phyloP scores from a whole-genome alignment of 2,329 filamentous ascomycete species.

The Didymella segeticola region DNA sequence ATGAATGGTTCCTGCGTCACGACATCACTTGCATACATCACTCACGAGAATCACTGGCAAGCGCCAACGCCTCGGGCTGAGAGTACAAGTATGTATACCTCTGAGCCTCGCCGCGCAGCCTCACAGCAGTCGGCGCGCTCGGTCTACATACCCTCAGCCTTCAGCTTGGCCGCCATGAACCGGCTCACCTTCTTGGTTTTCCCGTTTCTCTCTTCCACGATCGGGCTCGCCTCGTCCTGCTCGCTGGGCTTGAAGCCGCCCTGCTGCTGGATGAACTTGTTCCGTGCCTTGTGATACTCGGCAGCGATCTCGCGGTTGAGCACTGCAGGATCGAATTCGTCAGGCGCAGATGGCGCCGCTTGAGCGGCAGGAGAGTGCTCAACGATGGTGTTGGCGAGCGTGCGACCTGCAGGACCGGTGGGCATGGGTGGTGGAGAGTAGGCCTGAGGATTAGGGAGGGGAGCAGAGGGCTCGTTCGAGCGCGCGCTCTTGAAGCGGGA shows the following conservation, averaged over 20 bases:
- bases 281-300: conserved; percentile 84
- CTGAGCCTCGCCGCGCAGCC: background rate
- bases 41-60: conserved; percentile 3
- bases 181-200: conserved; percentile 69
- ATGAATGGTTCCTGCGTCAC: conserved; percentile 42
- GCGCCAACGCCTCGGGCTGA: no score
- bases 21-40: background rate
- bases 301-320: conserved; percentile 78
- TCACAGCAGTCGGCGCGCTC: background rate
- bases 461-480: conserved; percentile 19
- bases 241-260: conserved; percentile 78
- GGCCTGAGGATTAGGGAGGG: conserved; percentile 35
- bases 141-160: conserved; percentile 42
- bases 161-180: conserved; percentile 74
- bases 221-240: conserved; percentile 69
- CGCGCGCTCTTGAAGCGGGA: conserved; percentile 52
- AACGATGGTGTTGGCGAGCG: conserved; percentile 66
- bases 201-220: conserved; percentile 71
- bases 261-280: conserved; percentile 80
- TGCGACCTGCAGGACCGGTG: conserved; percentile 52
- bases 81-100: no score
- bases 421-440: conserved; percentile 41
- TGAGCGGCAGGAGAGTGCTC: conserved; percentile 54
- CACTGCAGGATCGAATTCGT: conserved; percentile 70
- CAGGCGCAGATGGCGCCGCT: conserved; percentile 48